Conservation (phyloP, 805 yeast species). For the Ascoidea rubescens region DNA sequence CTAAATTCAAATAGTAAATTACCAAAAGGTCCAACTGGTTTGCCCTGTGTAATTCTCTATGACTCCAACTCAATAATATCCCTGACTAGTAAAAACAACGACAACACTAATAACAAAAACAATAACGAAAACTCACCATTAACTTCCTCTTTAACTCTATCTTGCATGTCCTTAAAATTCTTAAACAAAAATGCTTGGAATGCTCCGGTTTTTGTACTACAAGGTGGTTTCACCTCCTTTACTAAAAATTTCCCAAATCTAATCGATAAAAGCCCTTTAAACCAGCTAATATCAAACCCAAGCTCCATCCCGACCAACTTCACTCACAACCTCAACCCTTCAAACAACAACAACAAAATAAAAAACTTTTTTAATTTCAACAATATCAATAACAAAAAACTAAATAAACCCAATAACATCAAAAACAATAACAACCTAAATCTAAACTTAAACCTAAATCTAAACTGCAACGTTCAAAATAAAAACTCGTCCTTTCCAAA, state of each 20-base stretch:
- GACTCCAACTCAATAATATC: slow-evolving; percentile 21
- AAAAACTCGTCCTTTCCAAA: neutral
- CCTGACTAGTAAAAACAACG: slow-evolving; percentile 3
- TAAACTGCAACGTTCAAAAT: neutral
- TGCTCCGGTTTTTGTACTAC: slow-evolving; percentile 27
- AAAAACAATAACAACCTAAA: neutral
- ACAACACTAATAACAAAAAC: slow-evolving; percentile 18
- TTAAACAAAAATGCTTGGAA: slow-evolving; percentile 22
- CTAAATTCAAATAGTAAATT: slow-evolving; percentile 7
- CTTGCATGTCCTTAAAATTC: slow-evolving; percentile 35
- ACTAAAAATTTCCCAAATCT: slow-evolving; percentile 15
- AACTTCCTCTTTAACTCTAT: slow-evolving; percentile 24
- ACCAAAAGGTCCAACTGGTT: slow-evolving; percentile 16
- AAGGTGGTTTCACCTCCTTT: slow-evolving; percentile 28
- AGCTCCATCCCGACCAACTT: slow-evolving; percentile 13
- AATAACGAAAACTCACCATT: slow-evolving; percentile 3
- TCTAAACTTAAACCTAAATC: neutral
- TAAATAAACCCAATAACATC: neutral
- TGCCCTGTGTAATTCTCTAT: slow-evolving; percentile 35
- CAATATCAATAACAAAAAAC: slow-evolving; percentile 6
- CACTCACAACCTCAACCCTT: slow-evolving; percentile 11
- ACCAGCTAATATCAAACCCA: slow-evolving; percentile 2
- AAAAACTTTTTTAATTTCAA: neutral
- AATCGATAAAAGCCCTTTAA: slow-evolving; percentile 11
- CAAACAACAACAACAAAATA: neutral